Percentiles rank a stretch among this genome's conserved stretches.
Evolutionary conservation across 345 rosid genomes (phyloP).

Genomic region (Rubroshorea leprosula): DNA sequence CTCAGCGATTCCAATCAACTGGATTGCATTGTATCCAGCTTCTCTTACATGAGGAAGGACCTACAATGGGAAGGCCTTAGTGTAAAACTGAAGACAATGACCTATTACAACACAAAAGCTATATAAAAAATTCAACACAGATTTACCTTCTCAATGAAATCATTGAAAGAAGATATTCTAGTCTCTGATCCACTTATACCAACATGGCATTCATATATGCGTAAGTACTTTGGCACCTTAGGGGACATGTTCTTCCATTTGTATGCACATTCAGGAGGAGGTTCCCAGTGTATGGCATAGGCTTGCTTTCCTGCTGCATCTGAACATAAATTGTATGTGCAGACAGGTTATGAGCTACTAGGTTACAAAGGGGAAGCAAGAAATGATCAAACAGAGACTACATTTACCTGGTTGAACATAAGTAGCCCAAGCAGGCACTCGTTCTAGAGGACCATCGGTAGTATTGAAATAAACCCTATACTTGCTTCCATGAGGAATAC

Average conservation of each 20-base stretch:
- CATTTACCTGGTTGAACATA: conserved; percentile 82
- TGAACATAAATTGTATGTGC: conserved; percentile 15
- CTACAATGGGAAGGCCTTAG: conserved; percentile 28
- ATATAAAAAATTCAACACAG: conserved; percentile 12
- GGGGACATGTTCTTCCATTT: conserved; percentile 71
- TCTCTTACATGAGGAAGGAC: conserved; percentile 88
- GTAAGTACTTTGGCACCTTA: conserved; percentile 65
- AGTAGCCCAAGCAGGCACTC: conserved; percentile 97
- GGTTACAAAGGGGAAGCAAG: conserved; percentile 11
- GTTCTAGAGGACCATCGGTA: conserved; percentile 79
- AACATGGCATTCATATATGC: conserved; percentile 92
- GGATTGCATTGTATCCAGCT: conserved; percentile 92
- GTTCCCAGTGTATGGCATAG: conserved; percentile 96
- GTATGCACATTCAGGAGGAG: conserved; percentile 69
- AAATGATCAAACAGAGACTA: conserved; percentile 10
- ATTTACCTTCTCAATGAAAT: conserved; percentile 70
- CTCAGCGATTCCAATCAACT: conserved; percentile 85
- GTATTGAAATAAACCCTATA: conserved; percentile 90
- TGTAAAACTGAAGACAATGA: conserved; percentile 1
- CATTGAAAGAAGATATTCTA: conserved; percentile 66
- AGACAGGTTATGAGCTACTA: neutral
- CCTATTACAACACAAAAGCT: neutral
- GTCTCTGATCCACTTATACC: conserved; percentile 92
- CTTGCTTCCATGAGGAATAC: conserved; percentile 88
- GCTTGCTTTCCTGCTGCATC: conserved; percentile 71